A percentile compares a stretch with the other conserved stretches of the same genome.
Evolutionary conservation across 306 rosid species (phyloP).

Genomic region (Myrica gale): DNA sequence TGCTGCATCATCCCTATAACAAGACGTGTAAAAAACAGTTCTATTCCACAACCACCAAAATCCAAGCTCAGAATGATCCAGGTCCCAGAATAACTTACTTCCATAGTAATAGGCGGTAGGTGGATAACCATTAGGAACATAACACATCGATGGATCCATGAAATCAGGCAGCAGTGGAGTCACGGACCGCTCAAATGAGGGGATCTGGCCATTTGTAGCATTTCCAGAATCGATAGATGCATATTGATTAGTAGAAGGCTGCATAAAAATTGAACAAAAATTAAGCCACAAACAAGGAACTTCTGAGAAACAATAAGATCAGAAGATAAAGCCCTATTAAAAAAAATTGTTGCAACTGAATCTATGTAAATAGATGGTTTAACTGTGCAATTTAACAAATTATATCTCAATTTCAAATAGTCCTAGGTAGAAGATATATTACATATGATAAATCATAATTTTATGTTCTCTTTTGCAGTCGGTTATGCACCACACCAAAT

Average conservation of each 20-base stretch:
- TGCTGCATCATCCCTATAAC: background rate
- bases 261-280: constrained; percentile 16
- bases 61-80: background rate
- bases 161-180: constrained; percentile 73
- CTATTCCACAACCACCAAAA: background rate
- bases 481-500: background rate
- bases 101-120: constrained; percentile 76
- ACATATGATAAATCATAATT: background rate
- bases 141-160: constrained; percentile 67
- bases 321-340: too few species aligned
- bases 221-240: constrained; percentile 74
- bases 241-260: constrained; percentile 66
- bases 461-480: background rate
- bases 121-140: constrained; percentile 71
- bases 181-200: constrained; percentile 63
- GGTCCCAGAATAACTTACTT: constrained; percentile 39
- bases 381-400: background rate
- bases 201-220: constrained; percentile 69
- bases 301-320: too few species aligned
- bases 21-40: background rate
- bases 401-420: too few species aligned
- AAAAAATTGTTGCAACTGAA: too few species aligned
- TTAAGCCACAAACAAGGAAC: background rate
- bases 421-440: background rate
- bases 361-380: too few species aligned